These are phyloP conservation scores for Wickerhamomyces silvicola DNA, from an alignment of 805 yeast species.

Conservation along the genomic window DNA sequence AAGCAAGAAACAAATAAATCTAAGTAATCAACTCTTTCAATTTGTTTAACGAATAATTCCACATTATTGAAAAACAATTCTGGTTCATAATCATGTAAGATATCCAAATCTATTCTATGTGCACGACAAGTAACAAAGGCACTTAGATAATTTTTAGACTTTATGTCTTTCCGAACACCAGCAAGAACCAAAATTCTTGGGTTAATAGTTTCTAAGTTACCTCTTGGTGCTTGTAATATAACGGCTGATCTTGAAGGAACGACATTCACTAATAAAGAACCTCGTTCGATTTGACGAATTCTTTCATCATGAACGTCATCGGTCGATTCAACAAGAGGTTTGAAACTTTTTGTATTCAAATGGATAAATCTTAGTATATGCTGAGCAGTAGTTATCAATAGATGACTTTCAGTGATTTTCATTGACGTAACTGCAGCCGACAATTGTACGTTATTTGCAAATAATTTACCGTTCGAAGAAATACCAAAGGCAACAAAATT, in stretches of 20 bases:
- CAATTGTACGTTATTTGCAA: conserved; percentile 50
- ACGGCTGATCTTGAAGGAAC: conserved; percentile 82
- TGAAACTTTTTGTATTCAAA: conserved; percentile 37
- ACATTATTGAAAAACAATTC: conserved; percentile 56
- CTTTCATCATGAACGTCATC: conserved; percentile 61
- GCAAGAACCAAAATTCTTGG: conserved; percentile 90
- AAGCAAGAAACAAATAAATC: conserved; percentile 85
- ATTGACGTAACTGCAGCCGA: conserved; percentile 79
- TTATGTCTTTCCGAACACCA: conserved; percentile 69
- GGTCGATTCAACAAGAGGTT: conserved; percentile 33
- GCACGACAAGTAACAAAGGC: conserved; percentile 84
- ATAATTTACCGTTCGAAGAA: conserved; percentile 68
- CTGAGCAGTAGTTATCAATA: conserved; percentile 84
- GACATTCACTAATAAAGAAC: conserved; percentile 74
- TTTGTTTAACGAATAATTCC: conserved; percentile 61
- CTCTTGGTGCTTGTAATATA: conserved; percentile 90
- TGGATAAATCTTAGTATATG: conserved; percentile 79
- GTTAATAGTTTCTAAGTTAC: conserved; percentile 87
- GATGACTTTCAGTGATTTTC: conserved; percentile 60
- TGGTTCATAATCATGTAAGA: conserved; percentile 84
- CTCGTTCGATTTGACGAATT: conserved; percentile 83
- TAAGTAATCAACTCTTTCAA: conserved; percentile 66
- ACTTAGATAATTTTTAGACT: conserved; percentile 46
- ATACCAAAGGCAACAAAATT: conserved; percentile 58
- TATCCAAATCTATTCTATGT: conserved; percentile 86